These are phyloP conservation scores for Sparassis latifolia DNA, from an alignment of 1,284 basidiomycete genomes.

Conservation along the genomic window DNA sequence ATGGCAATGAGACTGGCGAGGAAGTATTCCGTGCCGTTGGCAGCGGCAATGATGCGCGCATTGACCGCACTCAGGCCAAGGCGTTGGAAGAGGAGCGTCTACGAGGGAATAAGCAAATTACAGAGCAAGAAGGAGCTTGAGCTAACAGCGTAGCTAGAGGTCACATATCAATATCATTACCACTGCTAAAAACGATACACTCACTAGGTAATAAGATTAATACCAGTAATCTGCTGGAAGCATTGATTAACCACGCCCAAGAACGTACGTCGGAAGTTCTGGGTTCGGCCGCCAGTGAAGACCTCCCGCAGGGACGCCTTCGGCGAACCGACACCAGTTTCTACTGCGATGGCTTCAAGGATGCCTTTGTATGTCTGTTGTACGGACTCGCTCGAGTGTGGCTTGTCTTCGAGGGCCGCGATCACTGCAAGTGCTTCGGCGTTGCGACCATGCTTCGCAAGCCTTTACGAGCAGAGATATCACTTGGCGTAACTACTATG, in stretches of 20 bases:
- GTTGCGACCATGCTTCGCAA: slow-evolving; percentile 53
- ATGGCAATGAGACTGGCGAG: slow-evolving; percentile 54
- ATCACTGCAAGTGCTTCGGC: slow-evolving; percentile 62
- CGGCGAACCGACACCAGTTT: slow-evolving; percentile 12
- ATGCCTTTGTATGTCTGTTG: slow-evolving; percentile 51
- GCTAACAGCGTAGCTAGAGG: slow-evolving; percentile 19
- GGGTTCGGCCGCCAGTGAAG: slow-evolving; percentile 50
- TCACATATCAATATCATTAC: background rate
- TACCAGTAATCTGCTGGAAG: slow-evolving; percentile 65
- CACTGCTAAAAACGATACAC: slow-evolving; percentile 17
- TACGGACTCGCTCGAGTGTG: slow-evolving; percentile 44
- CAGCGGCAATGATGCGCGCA: slow-evolving; percentile 61
- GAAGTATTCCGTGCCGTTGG: slow-evolving; percentile 68
- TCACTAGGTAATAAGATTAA: slow-evolving; percentile 65
- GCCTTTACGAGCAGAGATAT: slow-evolving; percentile 24
- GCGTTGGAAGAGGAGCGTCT: slow-evolving; percentile 55
- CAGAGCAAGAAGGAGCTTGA: background rate
- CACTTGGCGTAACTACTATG: background rate
- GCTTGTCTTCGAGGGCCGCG: slow-evolving; percentile 52
- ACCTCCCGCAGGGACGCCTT: slow-evolving; percentile 40
- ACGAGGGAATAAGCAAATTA: background rate
- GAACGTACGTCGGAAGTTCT: slow-evolving; percentile 57
- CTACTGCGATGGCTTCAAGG: slow-evolving; percentile 38
- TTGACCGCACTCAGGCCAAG: slow-evolving; percentile 54
- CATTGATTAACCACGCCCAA: slow-evolving; percentile 59